A percentile compares a stretch with the other conserved stretches of the same genome.
These are phyloP conservation scores for Calocera cornea DNA, from an alignment of 768 basidiomycete genomes.

Conservation along the genomic window DNA sequence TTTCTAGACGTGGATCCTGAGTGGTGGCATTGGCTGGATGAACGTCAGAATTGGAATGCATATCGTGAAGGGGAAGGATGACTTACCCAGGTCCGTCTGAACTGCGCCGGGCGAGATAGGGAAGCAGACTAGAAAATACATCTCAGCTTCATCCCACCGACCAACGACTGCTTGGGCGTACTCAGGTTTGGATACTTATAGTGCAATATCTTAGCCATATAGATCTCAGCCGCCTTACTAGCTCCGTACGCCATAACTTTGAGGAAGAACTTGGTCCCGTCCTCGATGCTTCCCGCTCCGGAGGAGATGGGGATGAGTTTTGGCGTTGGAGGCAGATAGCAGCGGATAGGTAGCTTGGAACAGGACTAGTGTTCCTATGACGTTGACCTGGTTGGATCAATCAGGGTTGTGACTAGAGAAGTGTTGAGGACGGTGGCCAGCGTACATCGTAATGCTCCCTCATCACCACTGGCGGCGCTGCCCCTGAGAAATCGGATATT, in stretches of 20 bases:
- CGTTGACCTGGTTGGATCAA: constrained; percentile 7
- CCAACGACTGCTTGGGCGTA: neutral
- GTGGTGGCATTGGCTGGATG: too few relatives aligned
- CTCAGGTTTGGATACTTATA: neutral
- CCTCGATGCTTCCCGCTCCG: neutral
- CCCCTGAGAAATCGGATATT: neutral
- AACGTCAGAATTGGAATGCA: neutral
- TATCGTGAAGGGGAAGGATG: neutral
- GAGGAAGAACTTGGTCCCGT: neutral
- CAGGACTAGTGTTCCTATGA: constrained; percentile 15
- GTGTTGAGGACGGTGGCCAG: neutral
- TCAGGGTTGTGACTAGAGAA: neutral
- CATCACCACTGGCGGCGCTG: neutral
- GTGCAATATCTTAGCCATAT: constrained; percentile 5
- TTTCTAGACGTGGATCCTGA: neutral
- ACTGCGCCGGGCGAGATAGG: constrained; percentile 4
- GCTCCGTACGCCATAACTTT: neutral
- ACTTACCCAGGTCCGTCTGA: neutral
- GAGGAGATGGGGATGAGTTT: constrained; percentile 14
- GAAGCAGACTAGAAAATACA: neutral
- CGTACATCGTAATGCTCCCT: neutral
- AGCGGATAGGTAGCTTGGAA: constrained; percentile 14
- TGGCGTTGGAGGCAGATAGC: constrained; percentile 4
- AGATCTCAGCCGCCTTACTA: constrained; percentile 16
- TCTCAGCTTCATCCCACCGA: neutral